Base-by-base conservation (phyloP, 345 rosid genomes). In the Turritis glabra region DNA sequence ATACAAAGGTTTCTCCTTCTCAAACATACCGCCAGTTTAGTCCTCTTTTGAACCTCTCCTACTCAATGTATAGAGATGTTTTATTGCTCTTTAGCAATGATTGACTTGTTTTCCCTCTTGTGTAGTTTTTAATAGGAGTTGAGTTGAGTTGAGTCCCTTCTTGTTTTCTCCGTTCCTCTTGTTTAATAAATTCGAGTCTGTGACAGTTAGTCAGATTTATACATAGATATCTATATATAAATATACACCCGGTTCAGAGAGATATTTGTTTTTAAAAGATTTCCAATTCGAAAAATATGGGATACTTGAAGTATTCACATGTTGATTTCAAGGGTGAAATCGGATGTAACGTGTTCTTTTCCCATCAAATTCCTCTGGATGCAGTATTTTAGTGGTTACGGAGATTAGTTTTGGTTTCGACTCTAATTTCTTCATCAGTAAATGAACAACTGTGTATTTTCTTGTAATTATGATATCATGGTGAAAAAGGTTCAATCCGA, bases 1-100 rank as follows among this genome's bases (percentile, higher is more conserved):
- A 46, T 94, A 91, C 86, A 85, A 85, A 79, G 98, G 98, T 59
- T 94, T 94, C 87, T 94, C 98, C 55, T 94, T 94, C 78, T 75
- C 91, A 81, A 94, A 86, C 80, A 94, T 91, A 54, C 98, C 98
- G 0, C 85, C 98, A 3, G 97, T 93, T 25, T 92, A 79, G 84
- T 15, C 15, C 35, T 32, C 23, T 27, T 14, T 57, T 0, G 17
- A 61, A 26, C 21, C 54, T 60, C 74, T 37, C 56, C 22, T 25
- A 37, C 59, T 62, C 44, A 44, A 25, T 77, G 80, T 77, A 77
- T 72, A 77, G 76, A 46, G 35, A 64, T 65, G 38, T 37, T 70
- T 47, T 15, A 75, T 46, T 65, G 69, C 27, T 58, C 48, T 14
- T 14, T 44, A 30, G 35, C 37, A 35, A 21, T 9, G 23, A 0